These are phyloP conservation scores for Rhododendron simsii DNA, from an alignment of 148 eudicot species.

Conservation along the genomic window DNA sequence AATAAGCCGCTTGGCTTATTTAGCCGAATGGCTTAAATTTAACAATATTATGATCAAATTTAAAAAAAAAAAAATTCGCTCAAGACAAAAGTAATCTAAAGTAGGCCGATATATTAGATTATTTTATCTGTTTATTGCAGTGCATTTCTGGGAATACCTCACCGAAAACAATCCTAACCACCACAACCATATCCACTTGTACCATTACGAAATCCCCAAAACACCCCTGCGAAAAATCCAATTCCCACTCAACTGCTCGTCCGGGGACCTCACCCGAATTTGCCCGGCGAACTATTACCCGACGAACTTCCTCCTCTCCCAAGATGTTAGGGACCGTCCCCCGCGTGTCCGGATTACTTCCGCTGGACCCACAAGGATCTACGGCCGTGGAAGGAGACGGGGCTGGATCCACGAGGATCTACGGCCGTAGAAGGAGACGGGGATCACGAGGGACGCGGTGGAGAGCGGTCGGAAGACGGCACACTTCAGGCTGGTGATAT, in stretches of 20 bases:
- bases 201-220: background rate
- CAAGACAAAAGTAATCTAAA: too few species aligned
- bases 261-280: constrained; percentile 12
- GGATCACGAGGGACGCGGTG: constrained; percentile 58
- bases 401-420: constrained; percentile 75
- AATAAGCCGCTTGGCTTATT: too few species aligned
- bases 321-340: constrained; percentile 26
- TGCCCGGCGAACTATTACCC: constrained; percentile 68
- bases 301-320: constrained; percentile 13
- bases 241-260: constrained; percentile 45
- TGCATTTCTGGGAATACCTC: constrained; percentile 26
- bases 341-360: constrained; percentile 69
- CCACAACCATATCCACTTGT: background rate
- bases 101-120: too few species aligned
- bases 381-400: constrained; percentile 66
- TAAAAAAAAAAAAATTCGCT: too few species aligned
- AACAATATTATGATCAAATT: too few species aligned
- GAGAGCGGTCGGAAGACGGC: constrained; percentile 48
- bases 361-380: constrained; percentile 81
- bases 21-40: too few species aligned
- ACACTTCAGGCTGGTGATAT: constrained; percentile 55
- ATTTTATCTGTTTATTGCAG: constrained; percentile 26
- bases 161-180: constrained; percentile 15
- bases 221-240: constrained; percentile 26
- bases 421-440: constrained; percentile 65